phyloP scores from a whole-genome alignment of 2,329 filamentous ascomycete genomes.

The Dactylellina parvicollis region DNA sequence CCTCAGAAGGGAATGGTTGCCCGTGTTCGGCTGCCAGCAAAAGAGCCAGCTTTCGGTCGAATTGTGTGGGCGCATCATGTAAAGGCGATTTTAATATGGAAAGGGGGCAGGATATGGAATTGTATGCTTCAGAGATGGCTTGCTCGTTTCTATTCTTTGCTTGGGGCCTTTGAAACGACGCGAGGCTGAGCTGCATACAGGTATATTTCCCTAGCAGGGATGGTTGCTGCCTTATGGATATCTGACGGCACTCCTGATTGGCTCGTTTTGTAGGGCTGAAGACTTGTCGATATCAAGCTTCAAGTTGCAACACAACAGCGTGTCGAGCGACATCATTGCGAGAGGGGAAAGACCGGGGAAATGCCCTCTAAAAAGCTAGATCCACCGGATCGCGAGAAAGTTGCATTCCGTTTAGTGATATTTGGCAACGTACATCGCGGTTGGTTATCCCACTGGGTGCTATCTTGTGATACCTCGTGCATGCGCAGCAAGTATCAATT shows the following conservation, averaged over 20 bases:
- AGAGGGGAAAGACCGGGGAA: constrained; percentile 8
- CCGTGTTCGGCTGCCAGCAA: constrained; percentile 23
- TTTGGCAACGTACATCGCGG: background rate
- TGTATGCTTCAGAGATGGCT: constrained; percentile 10
- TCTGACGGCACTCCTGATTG: constrained; percentile 44
- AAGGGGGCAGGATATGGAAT: constrained; percentile 6
- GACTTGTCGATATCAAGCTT: constrained; percentile 15
- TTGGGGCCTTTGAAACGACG: constrained; percentile 39
- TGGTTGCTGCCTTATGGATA: constrained; percentile 52
- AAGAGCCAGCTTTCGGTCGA: background rate
- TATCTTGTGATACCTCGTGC: constrained; percentile 28
- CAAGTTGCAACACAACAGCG: constrained; percentile 50
- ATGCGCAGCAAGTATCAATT: constrained; percentile 1
- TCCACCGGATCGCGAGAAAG: background rate
- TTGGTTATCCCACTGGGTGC: background rate
- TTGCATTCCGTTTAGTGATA: background rate
- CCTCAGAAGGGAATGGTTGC: constrained; percentile 47
- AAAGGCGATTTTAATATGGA: constrained; percentile 18
- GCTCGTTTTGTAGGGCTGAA: constrained; percentile 49
- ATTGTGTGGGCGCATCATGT: background rate
- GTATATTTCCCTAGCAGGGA: constrained; percentile 31
- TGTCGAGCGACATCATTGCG: constrained; percentile 22
- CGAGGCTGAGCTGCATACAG: constrained; percentile 54
- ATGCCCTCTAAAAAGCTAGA: background rate
- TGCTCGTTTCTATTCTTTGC: constrained; percentile 51